Percentiles rank a stretch among this genome's conserved stretches.
These are phyloP conservation scores for Aspergillus persii DNA, from an alignment of 2,329 filamentous ascomycete genomes.

Conservation along the genomic window DNA sequence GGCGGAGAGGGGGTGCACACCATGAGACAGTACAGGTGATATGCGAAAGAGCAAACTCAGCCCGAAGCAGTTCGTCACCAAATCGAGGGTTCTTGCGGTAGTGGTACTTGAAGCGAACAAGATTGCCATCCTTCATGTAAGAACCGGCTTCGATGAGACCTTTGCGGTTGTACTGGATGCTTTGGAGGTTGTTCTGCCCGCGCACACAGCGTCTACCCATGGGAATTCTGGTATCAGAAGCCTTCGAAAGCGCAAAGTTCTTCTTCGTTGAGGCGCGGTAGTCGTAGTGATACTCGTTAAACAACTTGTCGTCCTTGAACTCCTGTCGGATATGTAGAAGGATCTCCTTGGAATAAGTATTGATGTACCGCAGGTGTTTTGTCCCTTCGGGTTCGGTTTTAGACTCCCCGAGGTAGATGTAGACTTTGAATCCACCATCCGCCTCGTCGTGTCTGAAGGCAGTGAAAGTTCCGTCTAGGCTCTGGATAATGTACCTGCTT, in stretches of 20 bases:
- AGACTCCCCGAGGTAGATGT: constrained; percentile 39
- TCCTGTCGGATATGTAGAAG: constrained; percentile 46
- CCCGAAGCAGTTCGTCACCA: constrained; percentile 56
- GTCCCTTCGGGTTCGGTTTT: constrained; percentile 47
- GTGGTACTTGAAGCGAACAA: constrained; percentile 54
- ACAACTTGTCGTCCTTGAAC: constrained; percentile 42
- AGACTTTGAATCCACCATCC: constrained; percentile 42
- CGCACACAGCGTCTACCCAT: constrained; percentile 47
- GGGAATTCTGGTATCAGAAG: constrained; percentile 38
- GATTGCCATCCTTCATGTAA: constrained; percentile 52
- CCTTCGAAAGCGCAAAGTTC: constrained; percentile 23
- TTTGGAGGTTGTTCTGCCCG: constrained; percentile 47
- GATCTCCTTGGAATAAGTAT: constrained; percentile 49
- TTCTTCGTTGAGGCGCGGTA: constrained; percentile 30
- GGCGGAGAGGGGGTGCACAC: constrained; percentile 52
- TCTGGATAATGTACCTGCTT: constrained; percentile 48
- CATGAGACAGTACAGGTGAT: constrained; percentile 55
- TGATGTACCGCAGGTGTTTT: constrained; percentile 44
- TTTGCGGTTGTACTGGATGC: constrained; percentile 52
- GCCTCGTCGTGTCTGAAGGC: constrained; percentile 46
- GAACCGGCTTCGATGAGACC: constrained; percentile 55
- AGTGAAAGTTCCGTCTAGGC: constrained; percentile 49
- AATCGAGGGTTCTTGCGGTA: constrained; percentile 55
- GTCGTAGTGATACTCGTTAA: constrained; percentile 53
- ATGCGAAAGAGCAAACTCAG: constrained; percentile 54